Conservation (phyloP, 768 basidiomycete genomes). For the Russula brevipes region DNA sequence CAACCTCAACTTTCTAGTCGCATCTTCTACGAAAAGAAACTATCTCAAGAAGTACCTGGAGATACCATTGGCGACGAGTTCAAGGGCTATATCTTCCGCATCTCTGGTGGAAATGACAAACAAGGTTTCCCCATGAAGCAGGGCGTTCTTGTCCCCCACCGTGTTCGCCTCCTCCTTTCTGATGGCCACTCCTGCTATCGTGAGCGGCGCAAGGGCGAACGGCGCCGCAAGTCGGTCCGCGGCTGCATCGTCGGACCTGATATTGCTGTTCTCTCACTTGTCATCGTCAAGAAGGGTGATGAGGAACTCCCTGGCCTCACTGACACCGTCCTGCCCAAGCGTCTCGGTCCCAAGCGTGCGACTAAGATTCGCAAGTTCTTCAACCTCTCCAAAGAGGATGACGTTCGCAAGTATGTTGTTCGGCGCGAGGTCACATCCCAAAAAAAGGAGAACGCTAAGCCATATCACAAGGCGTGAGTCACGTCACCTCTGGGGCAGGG, state of each 20-base stretch:
- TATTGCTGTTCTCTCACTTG: conserved; percentile 88
- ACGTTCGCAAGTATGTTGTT: conserved; percentile 97
- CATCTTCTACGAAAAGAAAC: conserved; percentile 95
- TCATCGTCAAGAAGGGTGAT: conserved; percentile 97
- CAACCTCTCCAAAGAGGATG: conserved; percentile 96
- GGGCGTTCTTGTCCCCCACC: conserved; percentile 91
- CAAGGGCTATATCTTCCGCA: conserved; percentile 94
- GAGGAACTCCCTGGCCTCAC: conserved; percentile 86
- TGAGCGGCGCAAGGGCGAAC: conserved; percentile 84
- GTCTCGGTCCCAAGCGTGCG: conserved; percentile 94
- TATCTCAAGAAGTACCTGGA: conserved; percentile 88
- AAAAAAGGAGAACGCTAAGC: conserved; percentile 89
- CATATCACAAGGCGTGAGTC: conserved; percentile 94
- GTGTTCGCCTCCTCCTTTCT: conserved; percentile 88
- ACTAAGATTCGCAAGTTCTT: conserved; percentile 98
- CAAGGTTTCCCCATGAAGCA: conserved; percentile 99
- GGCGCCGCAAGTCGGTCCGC: conserved; percentile 98
- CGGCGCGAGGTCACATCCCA: conserved; percentile 81
- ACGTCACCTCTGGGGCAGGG: neutral
- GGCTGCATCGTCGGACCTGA: conserved; percentile 98
- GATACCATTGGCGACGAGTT: conserved; percentile 93
- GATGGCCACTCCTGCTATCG: conserved; percentile 99
- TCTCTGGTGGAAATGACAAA: conserved; percentile 98
- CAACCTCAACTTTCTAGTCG: conserved; percentile 48
- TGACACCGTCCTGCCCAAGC: conserved; percentile 87